Evolutionary conservation across 441 rosid genomes (phyloP), one percentile per base, ranked within the genome.

Genomic region (Geranium incanum): DNA sequence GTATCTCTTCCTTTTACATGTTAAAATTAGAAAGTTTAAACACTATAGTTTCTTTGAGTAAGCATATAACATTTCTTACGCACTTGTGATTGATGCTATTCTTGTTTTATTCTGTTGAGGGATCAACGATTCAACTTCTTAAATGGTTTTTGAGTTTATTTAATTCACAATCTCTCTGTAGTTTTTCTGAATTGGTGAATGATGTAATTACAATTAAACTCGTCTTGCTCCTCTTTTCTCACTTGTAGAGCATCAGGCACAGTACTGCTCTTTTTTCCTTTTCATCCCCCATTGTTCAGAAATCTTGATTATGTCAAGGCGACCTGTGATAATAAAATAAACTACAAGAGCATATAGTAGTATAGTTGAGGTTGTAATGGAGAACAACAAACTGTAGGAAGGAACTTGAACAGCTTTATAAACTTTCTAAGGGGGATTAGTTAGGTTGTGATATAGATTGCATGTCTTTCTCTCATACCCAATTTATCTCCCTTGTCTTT

Each of bases 1-100:
- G 91, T 87, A 74, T 68, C 16, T 65, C 11, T 75, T 41, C 64
- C 66, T 19, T n/a, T 45, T 38, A 52, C 16, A 43, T 67, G 36
- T 0, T 18, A 43, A 21, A 28, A 16, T 71, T 28, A 28, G 59
- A 21, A 9, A 3, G 18, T 21, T 55, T 11, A 21, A 13, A 52
- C n/a, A 36, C 18, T 12, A 11, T 60, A 41, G 16, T 70, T 33
- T 70, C 16, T 6, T 6, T 52, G 60, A 50, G 3, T 50, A 50
- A 12, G 15, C 59, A 12, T 50, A 1, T 50, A 50, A n/a, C 13
- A 50, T 3, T 50, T 50, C 59, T 50, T 50, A n/a, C 0, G 4
- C 16, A 50, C 43, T 45, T 48, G 13, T 45, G 4, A 52, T n/a
- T 52, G 16, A 13, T 52, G 18, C 15, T 52, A 52, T 52, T 52